Conservation (phyloP, 2,329 filamentous ascomycete genomes). For the Neofusicoccum umdonicola region DNA sequence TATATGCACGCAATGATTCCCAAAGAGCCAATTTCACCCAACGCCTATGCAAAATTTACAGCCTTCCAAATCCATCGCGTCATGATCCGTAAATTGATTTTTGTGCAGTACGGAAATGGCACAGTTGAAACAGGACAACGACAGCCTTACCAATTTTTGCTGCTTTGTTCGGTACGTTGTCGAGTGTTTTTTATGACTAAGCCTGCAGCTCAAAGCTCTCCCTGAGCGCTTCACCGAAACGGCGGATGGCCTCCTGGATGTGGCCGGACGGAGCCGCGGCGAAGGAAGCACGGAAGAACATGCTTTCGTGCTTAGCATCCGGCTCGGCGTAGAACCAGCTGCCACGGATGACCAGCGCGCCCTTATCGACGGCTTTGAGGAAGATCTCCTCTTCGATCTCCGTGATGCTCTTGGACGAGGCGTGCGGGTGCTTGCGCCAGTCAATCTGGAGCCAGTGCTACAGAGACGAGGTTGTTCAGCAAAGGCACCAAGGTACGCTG, state of each 20-base stretch:
- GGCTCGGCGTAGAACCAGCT: conserved; percentile 87
- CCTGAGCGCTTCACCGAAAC: conserved; percentile 74
- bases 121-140: no score
- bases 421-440: conserved; percentile 63
- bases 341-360: conserved; percentile 78
- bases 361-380: conserved; percentile 68
- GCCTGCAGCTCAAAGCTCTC: conserved; percentile 53
- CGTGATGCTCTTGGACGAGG: conserved; percentile 49
- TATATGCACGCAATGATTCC: background rate
- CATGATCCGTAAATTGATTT: background rate
- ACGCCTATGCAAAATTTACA: background rate
- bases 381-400: conserved; percentile 86
- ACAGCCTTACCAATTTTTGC: no score
- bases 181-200: background rate
- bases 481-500: background rate
- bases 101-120: background rate
- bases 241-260: conserved; percentile 50
- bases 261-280: conserved; percentile 65
- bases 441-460: conserved; percentile 73
- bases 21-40: background rate
- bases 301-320: conserved; percentile 54
- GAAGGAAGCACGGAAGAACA: conserved; percentile 90
- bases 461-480: background rate
- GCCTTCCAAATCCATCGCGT: background rate
- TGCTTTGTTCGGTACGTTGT: no score